Percentiles rank a stretch among this genome's conserved stretches.
phyloP scores from a whole-genome alignment of 768 basidiomycete genomes.

The Lactarius vividus region DNA sequence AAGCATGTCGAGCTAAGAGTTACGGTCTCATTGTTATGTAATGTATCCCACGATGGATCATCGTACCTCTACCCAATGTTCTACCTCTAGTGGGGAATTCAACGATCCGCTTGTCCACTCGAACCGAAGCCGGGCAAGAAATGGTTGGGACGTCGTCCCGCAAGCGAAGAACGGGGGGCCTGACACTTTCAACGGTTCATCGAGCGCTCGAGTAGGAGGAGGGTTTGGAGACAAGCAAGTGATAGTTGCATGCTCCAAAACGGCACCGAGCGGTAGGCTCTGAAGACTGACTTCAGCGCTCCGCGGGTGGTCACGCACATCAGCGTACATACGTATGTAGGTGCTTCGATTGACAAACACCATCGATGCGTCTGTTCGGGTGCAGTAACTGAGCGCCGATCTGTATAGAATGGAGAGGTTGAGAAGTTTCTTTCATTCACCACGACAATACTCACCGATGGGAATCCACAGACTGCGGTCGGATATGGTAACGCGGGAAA shows the following conservation, averaged over 20 bases:
- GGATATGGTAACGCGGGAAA: constrained; percentile 41
- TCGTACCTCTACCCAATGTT: constrained; percentile 54
- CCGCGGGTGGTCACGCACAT: neutral
- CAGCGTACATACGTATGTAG: constrained; percentile 44
- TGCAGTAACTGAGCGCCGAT: constrained; percentile 32
- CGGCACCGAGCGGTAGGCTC: constrained; percentile 38
- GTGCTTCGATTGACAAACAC: constrained; percentile 44
- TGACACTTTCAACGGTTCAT: constrained; percentile 35
- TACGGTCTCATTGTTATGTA: neutral
- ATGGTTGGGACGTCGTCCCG: constrained; percentile 21
- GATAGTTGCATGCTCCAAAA: constrained; percentile 37
- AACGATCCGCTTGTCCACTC: constrained; percentile 41
- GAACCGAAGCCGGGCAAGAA: constrained; percentile 39
- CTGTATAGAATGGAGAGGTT: constrained; percentile 29
- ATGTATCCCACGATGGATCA: neutral
- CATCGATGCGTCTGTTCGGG: constrained; percentile 44
- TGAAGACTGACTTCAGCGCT: constrained; percentile 23
- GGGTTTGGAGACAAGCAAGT: constrained; percentile 36
- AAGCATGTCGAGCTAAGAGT: constrained; percentile 43
- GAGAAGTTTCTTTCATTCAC: neutral
- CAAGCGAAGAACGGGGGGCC: constrained; percentile 38
- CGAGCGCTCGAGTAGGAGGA: constrained; percentile 38
- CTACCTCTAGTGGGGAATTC: constrained; percentile 43
- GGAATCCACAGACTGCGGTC: constrained; percentile 48
- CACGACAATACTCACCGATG: constrained; percentile 33